These are phyloP conservation scores for Gynochthodes officinalis DNA, from an alignment of 257 asterid genomes.

Conservation along the genomic window DNA sequence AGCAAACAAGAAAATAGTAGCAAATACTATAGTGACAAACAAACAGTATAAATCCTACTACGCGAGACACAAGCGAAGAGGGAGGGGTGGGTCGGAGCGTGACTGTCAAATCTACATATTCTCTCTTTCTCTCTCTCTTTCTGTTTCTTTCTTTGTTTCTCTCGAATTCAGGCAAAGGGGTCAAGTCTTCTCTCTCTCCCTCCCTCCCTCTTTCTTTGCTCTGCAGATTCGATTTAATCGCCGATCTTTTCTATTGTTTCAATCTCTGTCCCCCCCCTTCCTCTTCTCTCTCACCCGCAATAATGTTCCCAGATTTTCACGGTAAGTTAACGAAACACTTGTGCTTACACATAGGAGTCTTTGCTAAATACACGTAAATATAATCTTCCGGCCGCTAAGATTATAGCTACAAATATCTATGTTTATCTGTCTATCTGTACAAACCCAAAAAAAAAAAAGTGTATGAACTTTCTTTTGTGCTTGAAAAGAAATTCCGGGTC, in stretches of 20 bases:
- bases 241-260: constrained; percentile 45
- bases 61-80: constrained; percentile 13
- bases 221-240: constrained; percentile 55
- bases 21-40: neutral
- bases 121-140: constrained; percentile 29
- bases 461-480: neutral
- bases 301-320: constrained; percentile 35
- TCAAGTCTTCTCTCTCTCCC: constrained; percentile 21
- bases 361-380: constrained; percentile 7
- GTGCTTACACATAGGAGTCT: neutral
- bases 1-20: neutral
- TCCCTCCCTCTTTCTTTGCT: constrained; percentile 12
- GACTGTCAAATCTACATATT: constrained; percentile 64
- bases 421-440: neutral
- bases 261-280: constrained; percentile 35
- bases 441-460: neutral
- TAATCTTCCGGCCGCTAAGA: neutral
- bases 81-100: constrained; percentile 35
- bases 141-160: neutral
- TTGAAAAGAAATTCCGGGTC: constrained; percentile 4
- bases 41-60: constrained; percentile 10
- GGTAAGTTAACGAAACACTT: constrained; percentile 21
- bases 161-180: constrained; percentile 20
- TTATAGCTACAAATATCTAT: too few relatives aligned
- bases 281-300: constrained; percentile 24